Evolutionary conservation across 306 rosid species (phyloP), one percentile per base, ranked within the genome.

Genomic region (Begonia loranthoides): DNA sequence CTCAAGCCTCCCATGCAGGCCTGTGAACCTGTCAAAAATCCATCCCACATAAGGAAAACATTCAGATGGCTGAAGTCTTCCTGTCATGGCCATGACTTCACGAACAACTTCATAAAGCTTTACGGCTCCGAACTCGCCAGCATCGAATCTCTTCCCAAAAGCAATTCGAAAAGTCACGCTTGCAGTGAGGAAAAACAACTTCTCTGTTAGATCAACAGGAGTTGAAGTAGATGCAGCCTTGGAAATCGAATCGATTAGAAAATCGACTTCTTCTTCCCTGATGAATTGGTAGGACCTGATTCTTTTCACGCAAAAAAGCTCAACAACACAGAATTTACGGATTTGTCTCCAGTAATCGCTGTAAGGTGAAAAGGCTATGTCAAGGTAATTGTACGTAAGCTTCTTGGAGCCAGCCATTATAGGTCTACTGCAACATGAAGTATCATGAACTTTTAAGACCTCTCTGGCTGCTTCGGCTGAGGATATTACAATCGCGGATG

Each of bases 311-410:
- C 60, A 68, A 13, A 83, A 73, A 3, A 83, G 54, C 54, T 83
- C 68, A 11, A 61, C 34, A 9, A 48, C 59, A 9, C 76, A 76
- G 0, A 79, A 45, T 15, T 79, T 76, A 9, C 64, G 55, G 21
- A 74, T 60, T 38, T 76, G 76, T 52, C 76, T 65, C 78, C 72
- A 83, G 17, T 68, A 67, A 2, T 77, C 77, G 1, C 72, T 22
- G 11, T 66, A 73, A 2, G 81, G 87, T 0, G 74, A 47, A 45
- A 76, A 68, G 7, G 54, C 76, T 1, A 79, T 0, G 55, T 82
- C 93, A 1, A 34, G 60, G 6, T 67, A 65, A 14, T 79, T 69
- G 68, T 79, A 66, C 1, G 84, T 65, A 15, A 82, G 24, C 13
- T 50, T 71, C 2, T 40, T 22, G 3, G 36, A 9, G 10, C 68